These are phyloP conservation scores for Neohortaea acidophila DNA, from an alignment of 495 filamentous ascomycete genomes.

Conservation along the genomic window DNA sequence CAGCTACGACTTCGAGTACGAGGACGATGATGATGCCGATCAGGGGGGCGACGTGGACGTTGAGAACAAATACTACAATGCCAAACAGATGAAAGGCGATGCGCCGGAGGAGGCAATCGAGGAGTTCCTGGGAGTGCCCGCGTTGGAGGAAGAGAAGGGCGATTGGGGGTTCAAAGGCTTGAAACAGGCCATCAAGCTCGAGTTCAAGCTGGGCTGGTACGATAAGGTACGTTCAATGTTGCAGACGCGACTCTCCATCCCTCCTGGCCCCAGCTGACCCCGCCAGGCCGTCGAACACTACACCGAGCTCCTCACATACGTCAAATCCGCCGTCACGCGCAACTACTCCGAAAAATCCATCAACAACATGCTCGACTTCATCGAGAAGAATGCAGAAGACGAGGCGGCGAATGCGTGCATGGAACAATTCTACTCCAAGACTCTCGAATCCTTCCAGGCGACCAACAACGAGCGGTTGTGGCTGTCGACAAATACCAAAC, in stretches of 20 bases:
- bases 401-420: slow-evolving; percentile 68
- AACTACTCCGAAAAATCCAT: slow-evolving; percentile 99
- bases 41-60: slow-evolving; percentile 81
- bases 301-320: slow-evolving; percentile 86
- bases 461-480: slow-evolving; percentile 96
- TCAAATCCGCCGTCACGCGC: slow-evolving; percentile 89
- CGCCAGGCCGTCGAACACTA: slow-evolving; percentile 89
- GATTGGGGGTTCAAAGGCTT: slow-evolving; percentile 98
- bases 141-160: slow-evolving; percentile 74
- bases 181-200: slow-evolving; percentile 94
- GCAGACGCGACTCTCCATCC: too few species aligned
- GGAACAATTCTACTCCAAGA: slow-evolving; percentile 90
- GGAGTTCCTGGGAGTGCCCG: slow-evolving; percentile 77
- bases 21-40: slow-evolving; percentile 67
- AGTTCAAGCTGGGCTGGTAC: slow-evolving; percentile 77
- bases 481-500: slow-evolving; percentile 97
- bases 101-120: slow-evolving; percentile 78
- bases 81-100: slow-evolving; percentile 83
- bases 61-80: slow-evolving; percentile 99
- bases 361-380: slow-evolving; percentile 98
- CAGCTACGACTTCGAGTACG: slow-evolving; percentile 94
- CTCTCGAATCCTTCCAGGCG: slow-evolving; percentile 83
- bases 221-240: slow-evolving; percentile 69
- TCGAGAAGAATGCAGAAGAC: slow-evolving; percentile 82
- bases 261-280: slow-evolving; percentile 6